phyloP scores from a whole-genome alignment of 2,329 filamentous ascomycete genomes.

The Neurospora sp. region DNA sequence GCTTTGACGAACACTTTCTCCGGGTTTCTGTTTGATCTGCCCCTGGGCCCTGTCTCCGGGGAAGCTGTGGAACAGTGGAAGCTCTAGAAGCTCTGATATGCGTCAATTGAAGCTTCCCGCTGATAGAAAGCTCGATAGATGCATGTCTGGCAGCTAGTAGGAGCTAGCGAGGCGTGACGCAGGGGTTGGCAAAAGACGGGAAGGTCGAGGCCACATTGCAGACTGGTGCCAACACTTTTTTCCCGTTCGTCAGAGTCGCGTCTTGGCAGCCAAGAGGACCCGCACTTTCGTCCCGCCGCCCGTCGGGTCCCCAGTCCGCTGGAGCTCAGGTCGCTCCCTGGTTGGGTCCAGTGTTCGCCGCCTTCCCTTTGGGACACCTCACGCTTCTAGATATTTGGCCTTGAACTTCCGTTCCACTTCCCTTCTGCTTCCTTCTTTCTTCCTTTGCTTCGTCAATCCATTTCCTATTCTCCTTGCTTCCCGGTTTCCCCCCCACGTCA shows the following conservation, averaged over 20 bases:
- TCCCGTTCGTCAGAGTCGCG: not conserved
- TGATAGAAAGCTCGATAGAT: not conserved
- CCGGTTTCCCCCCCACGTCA: conserved; percentile 8
- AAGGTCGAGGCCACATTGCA: not conserved
- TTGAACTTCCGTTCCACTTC: not conserved
- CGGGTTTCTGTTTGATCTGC: not conserved
- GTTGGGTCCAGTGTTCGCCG: not conserved
- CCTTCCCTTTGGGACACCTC: not conserved
- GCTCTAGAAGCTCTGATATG: not conserved
- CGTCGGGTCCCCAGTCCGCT: not conserved
- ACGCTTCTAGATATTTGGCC: not conserved
- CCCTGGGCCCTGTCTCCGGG: not conserved
- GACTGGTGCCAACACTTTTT: not conserved
- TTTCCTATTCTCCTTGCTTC: conserved; percentile 7
- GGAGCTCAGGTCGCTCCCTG: not conserved
- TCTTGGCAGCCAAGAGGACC: not conserved
- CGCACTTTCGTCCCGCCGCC: not conserved
- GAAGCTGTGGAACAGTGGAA: not conserved
- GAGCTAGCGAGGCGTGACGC: conserved; percentile 22
- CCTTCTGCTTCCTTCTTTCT: not conserved
- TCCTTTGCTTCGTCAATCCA: conserved; percentile 3
- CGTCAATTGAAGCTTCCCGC: not conserved
- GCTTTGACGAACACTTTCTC: not conserved
- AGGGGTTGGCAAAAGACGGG: not conserved
- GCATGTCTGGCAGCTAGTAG: not conserved